Evolutionary conservation across 1,284 basidiomycete species (phyloP).

Genomic region (Macrocystidia cucumis): DNA sequence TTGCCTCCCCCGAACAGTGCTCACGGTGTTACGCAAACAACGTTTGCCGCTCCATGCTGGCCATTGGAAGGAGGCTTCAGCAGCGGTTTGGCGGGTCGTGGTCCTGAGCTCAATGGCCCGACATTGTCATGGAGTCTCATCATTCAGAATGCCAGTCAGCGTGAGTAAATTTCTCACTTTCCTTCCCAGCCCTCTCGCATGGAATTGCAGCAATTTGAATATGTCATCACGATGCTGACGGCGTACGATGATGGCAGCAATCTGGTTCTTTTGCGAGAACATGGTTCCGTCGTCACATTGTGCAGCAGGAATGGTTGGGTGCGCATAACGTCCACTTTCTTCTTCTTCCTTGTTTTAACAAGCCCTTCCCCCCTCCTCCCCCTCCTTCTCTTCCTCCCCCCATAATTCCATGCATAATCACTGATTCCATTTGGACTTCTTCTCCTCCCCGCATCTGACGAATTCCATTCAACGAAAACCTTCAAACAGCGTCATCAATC

Average conservation of each 20-base stretch:
- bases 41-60: slow-evolving; percentile 14
- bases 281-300: slow-evolving; percentile 18
- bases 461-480: background rate
- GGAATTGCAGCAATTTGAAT: background rate
- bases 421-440: too few species aligned
- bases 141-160: slow-evolving; percentile 19
- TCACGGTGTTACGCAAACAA: slow-evolving; percentile 17
- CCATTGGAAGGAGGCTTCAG: slow-evolving; percentile 16
- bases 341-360: too few species aligned
- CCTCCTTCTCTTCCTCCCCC: too few species aligned
- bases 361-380: too few species aligned
- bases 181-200: too few species aligned
- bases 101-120: slow-evolving; percentile 4
- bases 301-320: slow-evolving; percentile 27
- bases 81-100: slow-evolving; percentile 13
- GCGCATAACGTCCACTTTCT: slow-evolving; percentile 10
- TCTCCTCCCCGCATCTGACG: too few species aligned
- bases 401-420: too few species aligned
- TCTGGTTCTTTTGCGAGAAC: slow-evolving; percentile 22
- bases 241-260: slow-evolving; percentile 14
- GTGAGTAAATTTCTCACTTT: slow-evolving; percentile 14
- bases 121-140: slow-evolving; percentile 14
- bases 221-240: background rate
- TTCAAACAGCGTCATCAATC: slow-evolving; percentile 24
- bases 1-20: slow-evolving; percentile 8